Evolutionary conservation across 2,329 filamentous ascomycete genomes (phyloP).

Genomic region (Ophiosphaerella herpotricha): DNA sequence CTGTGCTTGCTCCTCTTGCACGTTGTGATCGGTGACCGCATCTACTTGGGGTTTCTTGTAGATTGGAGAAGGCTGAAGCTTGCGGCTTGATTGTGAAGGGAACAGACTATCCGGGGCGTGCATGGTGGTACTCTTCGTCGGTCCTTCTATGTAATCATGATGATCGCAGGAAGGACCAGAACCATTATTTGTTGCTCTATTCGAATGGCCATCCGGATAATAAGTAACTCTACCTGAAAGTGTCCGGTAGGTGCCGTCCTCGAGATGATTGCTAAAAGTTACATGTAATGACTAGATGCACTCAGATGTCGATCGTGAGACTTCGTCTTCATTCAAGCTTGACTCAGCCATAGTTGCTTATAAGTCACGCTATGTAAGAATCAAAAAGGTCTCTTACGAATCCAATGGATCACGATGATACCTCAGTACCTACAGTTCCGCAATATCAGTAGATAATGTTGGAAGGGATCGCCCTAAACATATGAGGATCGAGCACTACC

Average conservation of each 20-base stretch:
- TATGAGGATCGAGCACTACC: conserved; percentile 11
- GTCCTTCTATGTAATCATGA: neutral
- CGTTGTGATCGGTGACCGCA: neutral
- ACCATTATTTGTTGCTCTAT: neutral
- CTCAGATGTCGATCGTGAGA: conserved; percentile 5
- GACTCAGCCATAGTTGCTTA: conserved; percentile 19
- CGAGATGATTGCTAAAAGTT: neutral
- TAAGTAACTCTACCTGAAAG: conserved; percentile 37
- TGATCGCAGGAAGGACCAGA: conserved; percentile 10
- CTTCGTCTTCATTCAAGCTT: conserved; percentile 11
- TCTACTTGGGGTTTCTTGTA: neutral
- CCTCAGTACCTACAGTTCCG: neutral
- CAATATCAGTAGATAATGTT: neutral
- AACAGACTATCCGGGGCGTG: neutral
- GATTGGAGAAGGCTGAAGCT: neutral
- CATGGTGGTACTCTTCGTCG: neutral
- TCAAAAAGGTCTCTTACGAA: neutral
- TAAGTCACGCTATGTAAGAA: conserved; percentile 1
- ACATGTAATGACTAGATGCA: neutral
- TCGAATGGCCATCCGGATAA: conserved; percentile 28
- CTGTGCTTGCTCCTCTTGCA: neutral
- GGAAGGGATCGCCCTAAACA: conserved; percentile 7
- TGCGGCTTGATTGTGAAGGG: neutral
- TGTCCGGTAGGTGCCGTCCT: conserved; percentile 27
- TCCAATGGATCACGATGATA: neutral